Base-by-base conservation (phyloP, 768 basidiomycete species). In the Hygrocybe coccinea region DNA sequence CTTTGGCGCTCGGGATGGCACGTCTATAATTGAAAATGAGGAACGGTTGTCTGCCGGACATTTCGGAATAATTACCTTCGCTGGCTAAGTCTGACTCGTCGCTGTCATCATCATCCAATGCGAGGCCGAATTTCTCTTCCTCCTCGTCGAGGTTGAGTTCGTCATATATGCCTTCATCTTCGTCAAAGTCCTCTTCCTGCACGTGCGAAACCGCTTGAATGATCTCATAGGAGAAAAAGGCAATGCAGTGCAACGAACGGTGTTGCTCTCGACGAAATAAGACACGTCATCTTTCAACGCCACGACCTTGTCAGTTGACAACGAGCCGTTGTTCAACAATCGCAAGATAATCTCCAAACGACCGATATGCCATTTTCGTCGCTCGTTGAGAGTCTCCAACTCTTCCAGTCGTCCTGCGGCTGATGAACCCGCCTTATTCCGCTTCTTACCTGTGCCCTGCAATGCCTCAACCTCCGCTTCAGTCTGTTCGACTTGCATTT, bases 81-180 rank as follows among this genome's bases (percentile, higher is more conserved):
- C 87, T 86, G 49, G 75, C 76, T 61, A 78, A 73, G 68, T 93
- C 79, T 33, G 87, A 91, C 37, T 86, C 88, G 58, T 92, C 89
- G 52, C 82, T 87, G 9, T 89, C 84, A 47, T 83, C 85, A 14
- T 92, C 84, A 49, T 93, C 89, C 50, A 85, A 76, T 52, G 80
- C 81, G 41, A 90, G 76, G 54, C 90, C 89, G 66, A 94, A 93
- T 66, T 90, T 88, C 74, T 93, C 93, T 66, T 98, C 95, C 69
- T 97, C 93, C 66, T 97, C 95, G 62, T 97, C 91, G 45, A 99
- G 86, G 64, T 91, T 91, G 58, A 99, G 90, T 14, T 98, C 97
- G 63, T 98, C 97, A 65, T 99, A 99, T 50, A 99, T 89, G 46
- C 91, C 94, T 68, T 94, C 89, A 65, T 98, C 92, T 68, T 95